Percentiles rank a stretch among this genome's conserved stretches.
These are phyloP conservation scores for Sarocladium brachiariae DNA, from an alignment of 2,329 filamentous ascomycete species.

Conservation along the genomic window DNA sequence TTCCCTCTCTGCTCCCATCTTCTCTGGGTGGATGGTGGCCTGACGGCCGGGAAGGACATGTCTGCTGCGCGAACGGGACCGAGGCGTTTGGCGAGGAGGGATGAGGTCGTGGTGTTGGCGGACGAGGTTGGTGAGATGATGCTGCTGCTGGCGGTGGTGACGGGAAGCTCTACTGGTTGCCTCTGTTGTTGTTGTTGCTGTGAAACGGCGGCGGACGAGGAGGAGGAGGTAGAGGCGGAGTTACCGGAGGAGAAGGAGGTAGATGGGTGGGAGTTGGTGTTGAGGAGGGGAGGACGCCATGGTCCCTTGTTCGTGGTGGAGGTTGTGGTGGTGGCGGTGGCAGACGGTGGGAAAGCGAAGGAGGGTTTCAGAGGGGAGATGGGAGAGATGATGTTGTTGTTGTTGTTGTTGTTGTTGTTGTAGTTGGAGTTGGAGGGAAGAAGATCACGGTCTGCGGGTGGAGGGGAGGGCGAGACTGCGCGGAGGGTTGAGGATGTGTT, in stretches of 20 bases:
- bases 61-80: slow-evolving; percentile 42
- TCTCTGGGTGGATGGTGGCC: background rate
- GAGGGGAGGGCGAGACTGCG: slow-evolving; percentile 25
- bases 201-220: slow-evolving; percentile 8
- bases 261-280: slow-evolving; percentile 11
- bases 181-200: too few relatives aligned
- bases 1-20: slow-evolving; percentile 3
- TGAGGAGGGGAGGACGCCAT: background rate
- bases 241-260: slow-evolving; percentile 12
- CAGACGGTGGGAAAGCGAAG: background rate
- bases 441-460: slow-evolving; percentile 12
- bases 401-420: background rate
- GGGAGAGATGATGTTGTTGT: background rate
- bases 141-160: slow-evolving; percentile 8
- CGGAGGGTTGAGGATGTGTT: slow-evolving; percentile 24
- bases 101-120: slow-evolving; percentile 25
- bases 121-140: slow-evolving; percentile 10
- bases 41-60: slow-evolving; percentile 29
- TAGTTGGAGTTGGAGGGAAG: slow-evolving; percentile 13
- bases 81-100: slow-evolving; percentile 46
- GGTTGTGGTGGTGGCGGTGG: too few relatives aligned
- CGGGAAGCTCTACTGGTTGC: slow-evolving; percentile 10
- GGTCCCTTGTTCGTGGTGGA: too few relatives aligned
- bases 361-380: background rate
- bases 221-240: background rate